phyloP scores from a whole-genome alignment of 805 yeast species.

The Scheffersomyces stipitis region DNA sequence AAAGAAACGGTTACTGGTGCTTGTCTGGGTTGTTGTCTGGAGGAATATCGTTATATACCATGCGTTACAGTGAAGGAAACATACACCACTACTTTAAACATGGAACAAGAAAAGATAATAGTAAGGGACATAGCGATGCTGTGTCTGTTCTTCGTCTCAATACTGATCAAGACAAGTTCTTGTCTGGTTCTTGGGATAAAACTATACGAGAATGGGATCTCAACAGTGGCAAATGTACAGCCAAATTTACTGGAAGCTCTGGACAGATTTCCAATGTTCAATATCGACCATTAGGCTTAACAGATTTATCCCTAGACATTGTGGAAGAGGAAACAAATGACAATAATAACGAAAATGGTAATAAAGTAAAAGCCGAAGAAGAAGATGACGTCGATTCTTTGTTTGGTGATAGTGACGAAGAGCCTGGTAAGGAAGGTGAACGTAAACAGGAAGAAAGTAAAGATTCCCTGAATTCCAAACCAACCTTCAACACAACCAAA shows the following conservation, averaged over 20 bases:
- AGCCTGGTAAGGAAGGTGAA: slow-evolving; percentile 16
- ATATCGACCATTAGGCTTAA: slow-evolving; percentile 61
- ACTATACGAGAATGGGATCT: slow-evolving; percentile 82
- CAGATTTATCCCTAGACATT: slow-evolving; percentile 37
- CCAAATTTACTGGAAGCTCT: slow-evolving; percentile 53
- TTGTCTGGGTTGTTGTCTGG: slow-evolving; percentile 81
- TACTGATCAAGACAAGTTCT: slow-evolving; percentile 56
- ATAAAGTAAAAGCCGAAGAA: slow-evolving; percentile 8
- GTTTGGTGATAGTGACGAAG: slow-evolving; percentile 47
- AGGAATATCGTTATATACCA: slow-evolving; percentile 81
- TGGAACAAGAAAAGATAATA: slow-evolving; percentile 28
- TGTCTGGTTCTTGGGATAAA: slow-evolving; percentile 93
- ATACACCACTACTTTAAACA: slow-evolving; percentile 69
- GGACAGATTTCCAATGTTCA: slow-evolving; percentile 82
- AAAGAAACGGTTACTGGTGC: slow-evolving; percentile 80
- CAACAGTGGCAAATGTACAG: slow-evolving; percentile 58
- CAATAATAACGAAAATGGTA: slow-evolving; percentile 10
- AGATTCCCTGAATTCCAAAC: slow-evolving; percentile 7
- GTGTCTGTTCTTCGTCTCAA: slow-evolving; percentile 72
- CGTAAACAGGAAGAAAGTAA: slow-evolving; percentile 5
- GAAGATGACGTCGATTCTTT: slow-evolving; percentile 45
- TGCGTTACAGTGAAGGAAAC: slow-evolving; percentile 78
- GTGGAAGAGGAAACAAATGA: slow-evolving; percentile 10
- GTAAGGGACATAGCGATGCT: slow-evolving; percentile 62
- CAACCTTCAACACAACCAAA: slow-evolving; percentile 11